phyloP scores from a whole-genome alignment of 345 rosid species.

The Populus deltoides region DNA sequence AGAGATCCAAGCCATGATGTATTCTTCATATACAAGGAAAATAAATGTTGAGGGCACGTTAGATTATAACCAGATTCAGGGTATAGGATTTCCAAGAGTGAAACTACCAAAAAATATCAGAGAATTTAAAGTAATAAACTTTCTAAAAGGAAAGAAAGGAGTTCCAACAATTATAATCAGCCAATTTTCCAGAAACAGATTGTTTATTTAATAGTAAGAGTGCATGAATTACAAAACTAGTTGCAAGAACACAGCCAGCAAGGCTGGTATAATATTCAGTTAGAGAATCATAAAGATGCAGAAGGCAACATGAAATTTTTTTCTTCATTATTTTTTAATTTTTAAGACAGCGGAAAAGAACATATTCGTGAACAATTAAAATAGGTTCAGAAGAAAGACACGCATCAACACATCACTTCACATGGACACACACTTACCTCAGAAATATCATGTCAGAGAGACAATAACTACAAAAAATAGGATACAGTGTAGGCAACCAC shows the following conservation, averaged over 20 bases:
- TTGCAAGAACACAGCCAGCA: too few species aligned
- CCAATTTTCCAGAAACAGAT: too few species aligned
- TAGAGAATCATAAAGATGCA: too few species aligned
- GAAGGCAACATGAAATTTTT: too few species aligned
- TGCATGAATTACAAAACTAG: too few species aligned
- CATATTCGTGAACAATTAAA: background rate
- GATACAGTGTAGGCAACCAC: background rate
- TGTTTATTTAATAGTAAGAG: too few species aligned
- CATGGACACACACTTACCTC: background rate
- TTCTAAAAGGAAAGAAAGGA: too few species aligned
- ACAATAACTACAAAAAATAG: background rate
- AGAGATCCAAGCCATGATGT: conserved; percentile 95
- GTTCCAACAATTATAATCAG: too few species aligned
- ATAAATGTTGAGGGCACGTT: conserved; percentile 24
- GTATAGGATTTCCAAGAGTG: background rate
- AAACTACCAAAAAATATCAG: conserved; percentile 7
- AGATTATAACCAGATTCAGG: conserved; percentile 11
- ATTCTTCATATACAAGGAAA: conserved; percentile 55
- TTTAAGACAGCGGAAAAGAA: background rate
- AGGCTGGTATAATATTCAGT: too few species aligned
- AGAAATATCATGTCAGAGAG: background rate
- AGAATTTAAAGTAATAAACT: background rate
- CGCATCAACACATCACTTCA: background rate
- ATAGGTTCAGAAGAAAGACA: background rate
- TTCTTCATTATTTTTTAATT: too few species aligned